phyloP scores from a whole-genome alignment of 331 rosid genomes.

The Quercus lobata region DNA sequence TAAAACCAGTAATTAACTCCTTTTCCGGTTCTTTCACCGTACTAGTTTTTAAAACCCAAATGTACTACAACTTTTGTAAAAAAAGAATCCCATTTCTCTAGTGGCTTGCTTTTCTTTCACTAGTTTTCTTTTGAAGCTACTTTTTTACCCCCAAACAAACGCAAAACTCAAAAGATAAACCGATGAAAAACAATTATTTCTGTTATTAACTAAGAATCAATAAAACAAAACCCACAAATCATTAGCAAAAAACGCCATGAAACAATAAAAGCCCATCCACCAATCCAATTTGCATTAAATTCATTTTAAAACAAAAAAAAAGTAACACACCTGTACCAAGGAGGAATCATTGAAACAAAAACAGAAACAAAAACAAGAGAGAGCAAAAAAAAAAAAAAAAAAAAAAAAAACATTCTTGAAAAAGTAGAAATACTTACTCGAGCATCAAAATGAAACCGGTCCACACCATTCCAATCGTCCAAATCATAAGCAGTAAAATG shows the following conservation, averaged over 20 bases:
- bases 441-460: constrained; percentile 70
- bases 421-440: constrained; percentile 26
- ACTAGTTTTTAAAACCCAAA: too few relatives aligned
- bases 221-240: neutral
- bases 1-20: too few relatives aligned
- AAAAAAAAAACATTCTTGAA: neutral
- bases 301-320: too few relatives aligned
- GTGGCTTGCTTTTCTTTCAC: neutral
- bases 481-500: constrained; percentile 93
- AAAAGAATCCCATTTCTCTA: neutral
- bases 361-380: too few relatives aligned
- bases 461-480: constrained; percentile 60
- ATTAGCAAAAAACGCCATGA: neutral
- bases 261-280: neutral
- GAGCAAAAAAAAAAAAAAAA: neutral
- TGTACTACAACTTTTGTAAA: neutral
- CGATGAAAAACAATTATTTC: too few relatives aligned
- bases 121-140: too few relatives aligned
- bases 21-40: too few relatives aligned
- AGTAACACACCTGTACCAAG: neutral
- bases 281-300: neutral
- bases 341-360: neutral
- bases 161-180: too few relatives aligned
- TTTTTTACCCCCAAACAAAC: too few relatives aligned
- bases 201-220: too few relatives aligned